Percentiles rank a stretch among this genome's conserved stretches.
Evolutionary conservation across 1,284 basidiomycete species (phyloP).

Genomic region (Fomitopsis schrenkii): DNA sequence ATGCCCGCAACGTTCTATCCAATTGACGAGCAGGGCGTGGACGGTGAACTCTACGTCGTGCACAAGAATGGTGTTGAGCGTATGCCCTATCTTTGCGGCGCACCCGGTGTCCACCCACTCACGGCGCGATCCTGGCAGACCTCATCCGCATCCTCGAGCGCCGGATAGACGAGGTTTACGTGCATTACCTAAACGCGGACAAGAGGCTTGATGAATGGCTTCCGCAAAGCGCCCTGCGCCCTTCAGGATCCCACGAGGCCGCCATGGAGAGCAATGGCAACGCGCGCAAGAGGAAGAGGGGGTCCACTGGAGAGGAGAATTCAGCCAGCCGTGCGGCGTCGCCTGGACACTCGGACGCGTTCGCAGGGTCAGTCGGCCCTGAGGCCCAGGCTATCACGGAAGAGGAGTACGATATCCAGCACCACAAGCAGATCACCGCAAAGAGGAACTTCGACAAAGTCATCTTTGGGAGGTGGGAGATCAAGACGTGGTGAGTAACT

Average conservation of each 20-base stretch:
- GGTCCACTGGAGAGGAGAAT: slow-evolving; percentile 10
- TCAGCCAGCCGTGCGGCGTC: slow-evolving; percentile 9
- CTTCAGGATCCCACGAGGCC: slow-evolving; percentile 19
- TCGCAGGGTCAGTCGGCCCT: slow-evolving; percentile 9
- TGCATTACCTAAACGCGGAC: slow-evolving; percentile 67
- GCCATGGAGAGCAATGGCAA: slow-evolving; percentile 13
- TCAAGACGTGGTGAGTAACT: slow-evolving; percentile 68
- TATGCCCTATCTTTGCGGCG: slow-evolving; percentile 23
- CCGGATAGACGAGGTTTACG: slow-evolving; percentile 49
- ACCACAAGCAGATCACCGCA: slow-evolving; percentile 63
- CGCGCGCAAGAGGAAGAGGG: slow-evolving; percentile 29
- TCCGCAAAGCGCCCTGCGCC: slow-evolving; percentile 35
- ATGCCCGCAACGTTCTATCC: slow-evolving; percentile 24
- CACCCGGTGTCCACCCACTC: slow-evolving; percentile 8
- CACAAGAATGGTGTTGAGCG: slow-evolving; percentile 44
- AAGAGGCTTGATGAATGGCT: slow-evolving; percentile 80
- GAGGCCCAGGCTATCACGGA: slow-evolving; percentile 43
- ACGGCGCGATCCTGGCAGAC: slow-evolving; percentile 28
- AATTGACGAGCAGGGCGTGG: slow-evolving; percentile 14
- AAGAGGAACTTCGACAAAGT: slow-evolving; percentile 76
- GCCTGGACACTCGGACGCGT: slow-evolving; percentile 10
- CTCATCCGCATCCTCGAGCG: slow-evolving; percentile 47
- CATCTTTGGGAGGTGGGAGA: slow-evolving; percentile 71
- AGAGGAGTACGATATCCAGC: slow-evolving; percentile 64
- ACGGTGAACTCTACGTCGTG: slow-evolving; percentile 21